Base-by-base conservation (phyloP, 2,329 filamentous ascomycete genomes). In the Trichoderma semiorbis region DNA sequence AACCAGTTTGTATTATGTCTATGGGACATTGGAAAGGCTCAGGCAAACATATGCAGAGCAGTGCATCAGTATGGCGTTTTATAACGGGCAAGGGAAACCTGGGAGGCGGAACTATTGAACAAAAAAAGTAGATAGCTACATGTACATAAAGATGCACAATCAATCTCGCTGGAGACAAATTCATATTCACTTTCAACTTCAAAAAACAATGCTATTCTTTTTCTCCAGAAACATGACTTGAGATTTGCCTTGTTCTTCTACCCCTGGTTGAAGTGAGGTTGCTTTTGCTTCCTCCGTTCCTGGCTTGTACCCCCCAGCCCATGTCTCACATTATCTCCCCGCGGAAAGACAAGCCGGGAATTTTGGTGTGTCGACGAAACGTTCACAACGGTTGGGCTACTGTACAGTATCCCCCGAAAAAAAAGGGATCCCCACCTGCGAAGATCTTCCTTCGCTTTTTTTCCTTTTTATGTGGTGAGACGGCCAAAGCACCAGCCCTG, bases 21-120 rank as follows among this genome's bases (percentile, higher is more conserved):
- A 47, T 61, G 66, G 66, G 55, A 69, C 55, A 50, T 47, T 36
- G 53, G 57, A 58, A 58, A 34, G 14, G 47, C 47, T 53, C 55
- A 14, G n/a, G 28, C 55, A n/a, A 34, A 30, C 7, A 34, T 12
- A n/a, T 24, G 34, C 36, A 69, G 66, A 69, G 66, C 66, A 60
- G 36, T 69, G 66, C 66, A 69, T 69, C 36, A 61, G 55, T 69
- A 69, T 60, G 66, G 66, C 66, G 66, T 69, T 69, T 47, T 30
- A 57, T 26, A 58, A 57, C 12, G 65, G 36, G 32, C 65, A 50
- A 26, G 43, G 66, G 50, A 61, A 69, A 50, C 8, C 12, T n/a
- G n/a, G 16, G 26, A 24, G 53, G 34, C 3, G 53, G 26, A 16
- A 30, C 24, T 69, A 30, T 50, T 47, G 39, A 65, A 39, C 28